phyloP scores from a whole-genome alignment of 2,329 filamentous ascomycete species.

The Cordyceps cateniannulata region DNA sequence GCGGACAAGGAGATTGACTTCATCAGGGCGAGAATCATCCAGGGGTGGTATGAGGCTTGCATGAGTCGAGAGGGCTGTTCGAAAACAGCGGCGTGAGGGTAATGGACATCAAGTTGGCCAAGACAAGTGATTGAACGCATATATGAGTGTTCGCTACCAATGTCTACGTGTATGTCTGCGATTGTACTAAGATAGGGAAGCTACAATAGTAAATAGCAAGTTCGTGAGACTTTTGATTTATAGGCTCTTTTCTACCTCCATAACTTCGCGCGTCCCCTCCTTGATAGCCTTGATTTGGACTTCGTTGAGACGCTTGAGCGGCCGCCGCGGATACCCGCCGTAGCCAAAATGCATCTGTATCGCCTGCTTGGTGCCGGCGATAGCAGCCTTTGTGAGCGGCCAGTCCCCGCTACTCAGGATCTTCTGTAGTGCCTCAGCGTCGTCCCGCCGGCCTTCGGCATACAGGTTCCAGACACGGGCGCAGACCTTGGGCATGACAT shows the following conservation, averaged over 20 bases:
- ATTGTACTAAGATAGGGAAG: not conserved
- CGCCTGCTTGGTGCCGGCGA: conserved; percentile 79
- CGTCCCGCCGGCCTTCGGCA: conserved; percentile 63
- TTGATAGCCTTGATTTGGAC: conserved; percentile 46
- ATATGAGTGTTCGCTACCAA: no score
- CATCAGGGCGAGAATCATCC: no score
- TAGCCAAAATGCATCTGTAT: conserved; percentile 79
- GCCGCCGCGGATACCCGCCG: conserved; percentile 67
- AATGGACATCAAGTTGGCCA: no score
- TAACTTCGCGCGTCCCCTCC: conserved; percentile 54
- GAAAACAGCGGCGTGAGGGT: no score
- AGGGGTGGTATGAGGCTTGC: no score
- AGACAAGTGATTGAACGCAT: no score
- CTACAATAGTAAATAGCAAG: not conserved
- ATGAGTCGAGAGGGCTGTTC: no score
- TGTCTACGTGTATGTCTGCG: no score
- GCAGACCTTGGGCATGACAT: conserved; percentile 77
- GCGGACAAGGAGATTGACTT: no score
- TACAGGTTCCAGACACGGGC: conserved; percentile 74
- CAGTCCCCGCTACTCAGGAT: conserved; percentile 74
- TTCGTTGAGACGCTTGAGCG: conserved; percentile 59
- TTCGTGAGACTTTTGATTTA: not conserved
- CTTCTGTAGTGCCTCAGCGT: conserved; percentile 70
- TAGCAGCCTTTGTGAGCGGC: conserved; percentile 74
- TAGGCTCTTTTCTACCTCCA: conserved; percentile 56